Conservation (phyloP, 176 grass and related monocot species). For the Paspalum notatum region DNA sequence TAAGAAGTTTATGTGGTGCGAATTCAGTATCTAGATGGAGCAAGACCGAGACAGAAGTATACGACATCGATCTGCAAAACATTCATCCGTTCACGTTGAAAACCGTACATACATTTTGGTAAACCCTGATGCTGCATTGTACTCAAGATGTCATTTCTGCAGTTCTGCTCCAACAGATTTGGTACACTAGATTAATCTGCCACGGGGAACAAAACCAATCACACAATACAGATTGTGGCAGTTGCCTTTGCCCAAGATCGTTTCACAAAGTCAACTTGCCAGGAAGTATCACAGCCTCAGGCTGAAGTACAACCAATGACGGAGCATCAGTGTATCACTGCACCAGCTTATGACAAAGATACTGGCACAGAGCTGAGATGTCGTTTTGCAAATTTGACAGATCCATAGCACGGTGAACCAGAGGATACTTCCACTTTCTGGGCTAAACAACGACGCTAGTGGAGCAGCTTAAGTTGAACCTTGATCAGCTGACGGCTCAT, state of each 20-base stretch:
- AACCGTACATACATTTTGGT: too few species aligned
- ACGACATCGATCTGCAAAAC: too few species aligned
- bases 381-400: constrained; percentile 1
- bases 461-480: neutral
- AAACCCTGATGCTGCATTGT: too few species aligned
- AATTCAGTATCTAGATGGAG: too few species aligned
- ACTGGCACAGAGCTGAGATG: neutral
- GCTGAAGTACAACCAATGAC: neutral
- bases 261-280: neutral
- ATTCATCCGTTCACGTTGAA: too few species aligned
- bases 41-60: too few species aligned
- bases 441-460: neutral
- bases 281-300: neutral
- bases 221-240: neutral
- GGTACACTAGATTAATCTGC: neutral
- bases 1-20: too few species aligned
- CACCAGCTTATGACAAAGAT: neutral
- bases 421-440: neutral
- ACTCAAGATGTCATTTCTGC: too few species aligned
- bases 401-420: neutral
- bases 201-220: neutral
- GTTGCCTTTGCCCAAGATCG: neutral
- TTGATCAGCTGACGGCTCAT: neutral
- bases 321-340: neutral
- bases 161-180: too few species aligned